Evolutionary conservation across 345 rosid genomes (phyloP).

Genomic region (Salix exigua): DNA sequence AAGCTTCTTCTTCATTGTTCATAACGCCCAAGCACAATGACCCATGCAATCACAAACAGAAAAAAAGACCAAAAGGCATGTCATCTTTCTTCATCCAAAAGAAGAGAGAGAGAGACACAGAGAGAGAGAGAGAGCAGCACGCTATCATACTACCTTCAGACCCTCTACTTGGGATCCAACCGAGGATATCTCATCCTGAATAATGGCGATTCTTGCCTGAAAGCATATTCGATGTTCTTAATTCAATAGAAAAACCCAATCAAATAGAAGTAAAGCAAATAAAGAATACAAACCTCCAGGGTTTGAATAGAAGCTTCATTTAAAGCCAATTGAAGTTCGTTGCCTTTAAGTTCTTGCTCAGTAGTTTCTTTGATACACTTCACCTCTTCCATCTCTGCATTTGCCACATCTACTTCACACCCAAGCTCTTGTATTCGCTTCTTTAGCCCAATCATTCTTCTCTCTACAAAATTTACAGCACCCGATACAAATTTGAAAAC

Average conservation of each 20-base stretch:
- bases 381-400: conserved; percentile 41
- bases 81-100: too few species aligned
- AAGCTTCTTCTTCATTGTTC: too few species aligned
- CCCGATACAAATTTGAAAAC: neutral
- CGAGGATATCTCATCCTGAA: too few species aligned
- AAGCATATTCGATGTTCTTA: conserved; percentile 3
- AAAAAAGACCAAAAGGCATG: too few species aligned
- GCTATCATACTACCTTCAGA: too few species aligned
- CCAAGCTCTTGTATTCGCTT: conserved; percentile 45
- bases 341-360: conserved; percentile 68
- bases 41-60: too few species aligned
- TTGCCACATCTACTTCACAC: conserved; percentile 44
- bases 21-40: too few species aligned
- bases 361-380: conserved; percentile 52
- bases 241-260: neutral
- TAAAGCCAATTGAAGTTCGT: conserved; percentile 56
- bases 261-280: conserved; percentile 5
- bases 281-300: conserved; percentile 41
- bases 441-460: conserved; percentile 52
- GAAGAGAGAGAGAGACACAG: too few species aligned
- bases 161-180: too few species aligned
- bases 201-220: conserved; percentile 42
- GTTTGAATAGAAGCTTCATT: conserved; percentile 52
- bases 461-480: conserved; percentile 36
- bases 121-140: too few species aligned